These are phyloP conservation scores for Botrytis fabae DNA, from an alignment of 2,329 filamentous ascomycete genomes.

Conservation along the genomic window DNA sequence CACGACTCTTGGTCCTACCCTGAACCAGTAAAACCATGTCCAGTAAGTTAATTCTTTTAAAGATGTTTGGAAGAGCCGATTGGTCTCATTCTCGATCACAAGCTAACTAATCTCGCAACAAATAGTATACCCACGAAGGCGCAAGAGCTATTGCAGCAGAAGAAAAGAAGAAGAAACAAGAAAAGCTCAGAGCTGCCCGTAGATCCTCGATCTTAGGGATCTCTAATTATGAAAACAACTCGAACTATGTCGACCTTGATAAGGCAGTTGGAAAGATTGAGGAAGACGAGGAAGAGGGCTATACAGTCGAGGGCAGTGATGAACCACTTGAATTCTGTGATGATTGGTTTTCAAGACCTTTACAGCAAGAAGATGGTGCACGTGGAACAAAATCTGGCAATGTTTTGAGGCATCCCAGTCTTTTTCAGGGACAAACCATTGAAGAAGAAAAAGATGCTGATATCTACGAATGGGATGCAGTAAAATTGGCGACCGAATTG, in stretches of 20 bases:
- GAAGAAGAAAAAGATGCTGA: not conserved
- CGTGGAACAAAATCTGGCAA: not conserved
- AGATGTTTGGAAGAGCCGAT: not conserved
- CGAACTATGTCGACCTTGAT: not conserved
- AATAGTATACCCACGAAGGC: constrained; percentile 4
- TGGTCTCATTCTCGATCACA: not conserved
- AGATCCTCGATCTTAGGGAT: not conserved
- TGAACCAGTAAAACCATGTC: not conserved
- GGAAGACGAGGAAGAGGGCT: not conserved
- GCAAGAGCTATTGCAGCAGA: constrained; percentile 5
- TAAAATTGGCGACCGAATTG: not conserved
- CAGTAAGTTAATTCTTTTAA: not conserved
- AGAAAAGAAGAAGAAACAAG: not conserved
- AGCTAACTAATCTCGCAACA: not conserved
- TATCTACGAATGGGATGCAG: not conserved
- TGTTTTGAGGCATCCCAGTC: not conserved
- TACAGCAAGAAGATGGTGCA: not conserved
- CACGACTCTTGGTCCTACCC: not conserved
- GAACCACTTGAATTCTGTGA: constrained; percentile 9
- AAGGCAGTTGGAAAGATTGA: not conserved
- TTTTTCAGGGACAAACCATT: not conserved
- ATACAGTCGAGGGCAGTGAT: not conserved
- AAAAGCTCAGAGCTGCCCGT: not conserved
- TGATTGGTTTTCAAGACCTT: constrained; percentile 3
- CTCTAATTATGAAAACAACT: not conserved